These are phyloP conservation scores for Amauroascus niger DNA, from an alignment of 2,329 filamentous ascomycete species.

Conservation along the genomic window DNA sequence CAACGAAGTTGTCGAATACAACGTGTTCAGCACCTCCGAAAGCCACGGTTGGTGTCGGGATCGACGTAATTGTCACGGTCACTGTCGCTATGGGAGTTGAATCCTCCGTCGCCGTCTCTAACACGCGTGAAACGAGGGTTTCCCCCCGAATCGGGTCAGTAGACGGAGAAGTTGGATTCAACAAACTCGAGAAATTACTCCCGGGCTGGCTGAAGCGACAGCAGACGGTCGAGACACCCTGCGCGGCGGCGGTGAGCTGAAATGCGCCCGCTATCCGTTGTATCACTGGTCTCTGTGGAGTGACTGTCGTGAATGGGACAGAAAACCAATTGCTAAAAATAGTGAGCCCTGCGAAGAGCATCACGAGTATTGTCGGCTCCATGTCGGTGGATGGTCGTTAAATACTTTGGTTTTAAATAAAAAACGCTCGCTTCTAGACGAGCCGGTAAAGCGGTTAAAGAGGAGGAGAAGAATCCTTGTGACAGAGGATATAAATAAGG, in stretches of 20 bases:
- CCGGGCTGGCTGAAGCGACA: slow-evolving; percentile 4
- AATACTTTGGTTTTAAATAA: too few relatives aligned
- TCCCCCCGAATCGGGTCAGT: not conserved
- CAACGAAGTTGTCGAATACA: slow-evolving; percentile 3
- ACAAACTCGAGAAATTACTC: not conserved
- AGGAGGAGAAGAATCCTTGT: too few relatives aligned
- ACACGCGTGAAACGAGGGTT: not conserved
- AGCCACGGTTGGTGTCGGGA: slow-evolving; percentile 5
- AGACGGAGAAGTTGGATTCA: slow-evolving; percentile 4
- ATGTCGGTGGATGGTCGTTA: too few relatives aligned
- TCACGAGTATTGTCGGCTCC: slow-evolving; percentile 7
- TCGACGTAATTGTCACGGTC: not conserved
- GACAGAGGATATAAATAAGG: too few relatives aligned
- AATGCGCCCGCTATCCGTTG: slow-evolving; percentile 19
- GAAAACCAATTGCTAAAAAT: slow-evolving; percentile 19
- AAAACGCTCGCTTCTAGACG: too few relatives aligned
- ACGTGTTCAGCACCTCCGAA: slow-evolving; percentile 10
- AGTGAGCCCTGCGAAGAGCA: slow-evolving; percentile 13
- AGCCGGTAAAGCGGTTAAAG: too few relatives aligned
- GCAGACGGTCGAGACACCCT: slow-evolving; percentile 11
- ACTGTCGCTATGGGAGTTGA: not conserved
- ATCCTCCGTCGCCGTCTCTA: not conserved
- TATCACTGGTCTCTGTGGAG: slow-evolving; percentile 15
- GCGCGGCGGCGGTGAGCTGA: slow-evolving; percentile 18
- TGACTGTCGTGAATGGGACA: slow-evolving; percentile 19